Conservation (phyloP, 1,284 basidiomycete species). For the Apiotrichum veenhuisii region DNA sequence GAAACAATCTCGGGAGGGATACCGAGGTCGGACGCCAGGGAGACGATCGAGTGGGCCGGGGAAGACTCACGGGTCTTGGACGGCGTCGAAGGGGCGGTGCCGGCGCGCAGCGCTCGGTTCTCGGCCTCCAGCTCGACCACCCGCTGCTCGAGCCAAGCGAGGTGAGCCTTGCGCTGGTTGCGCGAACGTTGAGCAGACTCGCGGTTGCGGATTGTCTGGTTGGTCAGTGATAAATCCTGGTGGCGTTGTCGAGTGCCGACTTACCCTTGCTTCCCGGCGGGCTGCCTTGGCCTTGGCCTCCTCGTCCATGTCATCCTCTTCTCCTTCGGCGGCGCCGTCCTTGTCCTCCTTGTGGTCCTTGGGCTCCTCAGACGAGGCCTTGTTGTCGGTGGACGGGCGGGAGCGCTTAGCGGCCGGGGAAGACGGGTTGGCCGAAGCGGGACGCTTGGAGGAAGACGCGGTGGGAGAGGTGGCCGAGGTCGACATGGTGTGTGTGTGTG, state of each 20-base stretch:
- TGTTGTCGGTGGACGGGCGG: constrained; percentile 1
- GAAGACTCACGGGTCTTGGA: constrained; percentile 28
- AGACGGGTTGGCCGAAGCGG: constrained; percentile 11
- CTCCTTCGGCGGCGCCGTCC: constrained; percentile 19
- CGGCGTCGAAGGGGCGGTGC: constrained; percentile 13
- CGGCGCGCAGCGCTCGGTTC: constrained; percentile 36
- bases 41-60: constrained; percentile 34
- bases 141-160: constrained; percentile 44
- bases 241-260: constrained; percentile 9
- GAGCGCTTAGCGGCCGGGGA: constrained; percentile 17
- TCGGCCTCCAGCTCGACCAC: constrained; percentile 45
- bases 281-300: constrained; percentile 33
- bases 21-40: constrained; percentile 35
- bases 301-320: constrained; percentile 25
- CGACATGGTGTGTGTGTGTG: constrained; percentile 2
- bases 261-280: constrained; percentile 42
- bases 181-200: constrained; percentile 46
- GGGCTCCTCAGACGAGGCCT: not conserved
- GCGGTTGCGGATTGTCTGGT: constrained; percentile 42
- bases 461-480: constrained; percentile 2
- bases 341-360: constrained; percentile 21
- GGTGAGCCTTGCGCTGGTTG: constrained; percentile 47
- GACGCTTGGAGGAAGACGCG: constrained; percentile 18
- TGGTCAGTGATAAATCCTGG: not conserved
- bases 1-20: constrained; percentile 34